Evolutionary conservation across 768 basidiomycete species (phyloP), one percentile per base, ranked within the genome.

Genomic region (Phanerochaete sordida): DNA sequence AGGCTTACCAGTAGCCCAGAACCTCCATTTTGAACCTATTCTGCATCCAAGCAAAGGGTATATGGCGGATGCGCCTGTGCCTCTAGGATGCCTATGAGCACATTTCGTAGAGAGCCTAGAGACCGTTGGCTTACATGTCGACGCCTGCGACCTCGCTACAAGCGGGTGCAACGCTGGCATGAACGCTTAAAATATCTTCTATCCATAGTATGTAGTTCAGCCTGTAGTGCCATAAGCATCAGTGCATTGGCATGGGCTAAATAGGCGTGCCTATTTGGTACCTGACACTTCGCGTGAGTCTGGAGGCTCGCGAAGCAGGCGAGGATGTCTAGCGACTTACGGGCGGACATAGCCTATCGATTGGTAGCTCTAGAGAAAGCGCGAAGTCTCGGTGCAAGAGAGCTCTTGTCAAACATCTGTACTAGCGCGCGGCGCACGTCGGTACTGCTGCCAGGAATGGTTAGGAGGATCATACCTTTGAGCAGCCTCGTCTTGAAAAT

Each of bases 11-110:
- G 91, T 92, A 0, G 82, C 92, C 23, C 83, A 62, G 57, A 95
- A 84, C 1, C 65, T 66, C 85, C 89, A 91, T 3, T 62, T 69
- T 5, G 76, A 69, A 46, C 84, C 73, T 35, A 84, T 65, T 1
- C 76, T 75, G 64, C 87, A 88, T 0, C 79, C 83, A 0, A 98
- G 77, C 1, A 98, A 76, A 0, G 95, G 88, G 64, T 97, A 98
- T 57, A 98, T 93, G 0, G 85, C 90, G 0, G 91, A 91, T 7
- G 94, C 87, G 0, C 96, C 96, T 8, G 95, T 96, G 23, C 96
- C 96, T 39, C 93, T 93, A 63, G 31, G 24, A 2, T 8, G 24
- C 8, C 8, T 2, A 16, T 23, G 43, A 48, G 23, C 5, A 44
- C 16, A 24, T n/a, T 54, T 44, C 24, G 24, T 16, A 3, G 7